Evolutionary conservation across 495 filamentous ascomycete species (phyloP), one percentile per base, ranked within the genome.

Genomic region (Trichoderma parareesei): DNA sequence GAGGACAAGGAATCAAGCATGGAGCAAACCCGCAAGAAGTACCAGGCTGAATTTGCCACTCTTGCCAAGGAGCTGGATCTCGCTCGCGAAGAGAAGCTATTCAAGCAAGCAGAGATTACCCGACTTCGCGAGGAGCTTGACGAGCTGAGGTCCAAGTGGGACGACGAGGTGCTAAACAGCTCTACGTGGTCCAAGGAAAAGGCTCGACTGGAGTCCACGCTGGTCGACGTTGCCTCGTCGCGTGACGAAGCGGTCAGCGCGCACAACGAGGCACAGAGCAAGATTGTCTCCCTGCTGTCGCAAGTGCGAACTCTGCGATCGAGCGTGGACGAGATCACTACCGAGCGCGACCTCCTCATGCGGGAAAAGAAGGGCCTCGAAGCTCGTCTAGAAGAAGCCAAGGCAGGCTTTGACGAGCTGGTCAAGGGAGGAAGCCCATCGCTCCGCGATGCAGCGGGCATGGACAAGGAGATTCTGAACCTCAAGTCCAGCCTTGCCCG

Each of bases 131-230:
- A 98, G 70, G 94, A 98, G 72, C 84, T 98, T 16, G 94, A 98
- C 68, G 91, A 96, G 67, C 86, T 98, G 27, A 88, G 94, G 61
- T 91, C 88, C 66, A 98, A 97, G 73, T 98, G 95, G 95, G 95
- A 98, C 71, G 90, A 98, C 70, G 94, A 98, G 75, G 92, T 98
- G 20, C 87, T 98, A 70, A 98, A 98, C 72, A 93, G 90, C 75
- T 95, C 92, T 0, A 94, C 94, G 1, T 98, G 94, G 94, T 92
- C 92, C 41, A 98, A 98, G 78, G 94, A 98, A 78, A 98, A 98
- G 77, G 81, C 90, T 4, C 87, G 94, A 7, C 81, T 98, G 65
- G 95, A 98, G 69, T 86, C 92, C 49, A 95, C 91, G 14, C 82
- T 98, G 59, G 88, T 95, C 65, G 94, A 97, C 71, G 83, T 98